These are phyloP conservation scores for Hapsidospora chrysogenum DNA, from an alignment of 495 filamentous ascomycete species.

Conservation along the genomic window DNA sequence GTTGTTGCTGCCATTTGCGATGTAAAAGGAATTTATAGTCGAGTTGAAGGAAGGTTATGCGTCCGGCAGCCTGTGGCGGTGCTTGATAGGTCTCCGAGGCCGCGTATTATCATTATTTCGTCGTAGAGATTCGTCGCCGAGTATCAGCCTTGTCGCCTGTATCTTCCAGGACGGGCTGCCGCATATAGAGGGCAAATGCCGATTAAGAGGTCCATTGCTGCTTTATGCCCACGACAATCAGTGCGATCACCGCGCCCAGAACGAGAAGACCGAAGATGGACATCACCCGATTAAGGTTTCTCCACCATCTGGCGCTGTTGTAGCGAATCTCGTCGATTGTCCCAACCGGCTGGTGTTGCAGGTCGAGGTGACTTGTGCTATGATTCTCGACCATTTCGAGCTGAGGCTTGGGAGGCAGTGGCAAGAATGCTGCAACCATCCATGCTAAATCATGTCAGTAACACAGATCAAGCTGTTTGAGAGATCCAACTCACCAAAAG, in stretches of 20 bases:
- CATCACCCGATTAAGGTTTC: conserved; percentile 80
- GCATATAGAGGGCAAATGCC: background rate
- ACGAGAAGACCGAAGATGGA: conserved; percentile 60
- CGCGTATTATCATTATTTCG: too few species aligned
- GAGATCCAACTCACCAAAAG: conserved; percentile 40
- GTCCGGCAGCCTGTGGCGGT: too few species aligned
- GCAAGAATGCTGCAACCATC: conserved; percentile 73
- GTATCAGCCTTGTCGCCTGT: conserved; percentile 5
- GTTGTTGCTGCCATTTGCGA: conserved; percentile 3
- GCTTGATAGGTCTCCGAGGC: too few species aligned
- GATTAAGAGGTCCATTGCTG: conserved; percentile 16
- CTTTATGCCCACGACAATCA: conserved; percentile 38
- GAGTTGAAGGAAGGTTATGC: too few species aligned
- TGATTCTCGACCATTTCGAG: conserved; percentile 24
- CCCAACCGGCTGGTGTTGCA: background rate
- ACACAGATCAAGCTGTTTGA: background rate
- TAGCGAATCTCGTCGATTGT: conserved; percentile 44
- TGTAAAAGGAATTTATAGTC: background rate
- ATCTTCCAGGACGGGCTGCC: background rate
- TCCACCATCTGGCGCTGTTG: conserved; percentile 84
- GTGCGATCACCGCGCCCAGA: conserved; percentile 52
- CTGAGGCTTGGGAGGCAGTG: conserved; percentile 44
- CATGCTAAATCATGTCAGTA: too few species aligned
- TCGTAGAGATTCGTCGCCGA: background rate
- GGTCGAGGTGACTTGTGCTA: background rate